These are phyloP conservation scores for Gardenia jasminoides DNA, from an alignment of 257 asterid species.

Conservation along the genomic window DNA sequence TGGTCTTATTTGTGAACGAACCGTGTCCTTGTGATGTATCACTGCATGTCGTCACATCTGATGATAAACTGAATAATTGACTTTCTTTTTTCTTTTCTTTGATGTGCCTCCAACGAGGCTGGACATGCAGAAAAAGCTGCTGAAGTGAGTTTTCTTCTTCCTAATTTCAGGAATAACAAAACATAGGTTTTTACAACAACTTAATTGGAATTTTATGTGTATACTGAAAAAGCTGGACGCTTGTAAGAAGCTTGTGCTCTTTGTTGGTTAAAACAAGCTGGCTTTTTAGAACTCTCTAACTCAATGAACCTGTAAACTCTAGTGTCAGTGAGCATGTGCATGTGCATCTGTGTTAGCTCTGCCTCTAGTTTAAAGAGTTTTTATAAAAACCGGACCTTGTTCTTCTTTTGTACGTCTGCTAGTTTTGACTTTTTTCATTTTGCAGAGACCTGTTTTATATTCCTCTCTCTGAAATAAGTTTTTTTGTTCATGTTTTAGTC, in stretches of 20 bases:
- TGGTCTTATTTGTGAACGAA: not conserved
- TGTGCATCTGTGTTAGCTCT: not conserved
- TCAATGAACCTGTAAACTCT: not conserved
- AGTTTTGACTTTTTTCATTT: not conserved
- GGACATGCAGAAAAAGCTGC: no score
- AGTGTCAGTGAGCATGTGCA: not conserved
- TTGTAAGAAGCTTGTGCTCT: not conserved
- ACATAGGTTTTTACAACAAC: no score
- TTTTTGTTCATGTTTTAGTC: slow-evolving; percentile 1
- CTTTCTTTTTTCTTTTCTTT: no score
- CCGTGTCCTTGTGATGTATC: not conserved
- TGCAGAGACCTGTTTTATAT: not conserved
- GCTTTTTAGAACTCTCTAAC: not conserved
- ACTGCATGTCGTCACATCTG: no score
- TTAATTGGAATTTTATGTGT: not conserved
- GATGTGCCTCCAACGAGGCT: no score
- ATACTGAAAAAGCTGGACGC: not conserved
- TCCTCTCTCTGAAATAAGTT: not conserved
- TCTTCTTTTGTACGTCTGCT: not conserved
- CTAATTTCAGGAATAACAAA: not conserved
- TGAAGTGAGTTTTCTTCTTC: not conserved
- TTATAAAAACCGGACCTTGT: not conserved
- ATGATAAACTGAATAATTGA: no score
- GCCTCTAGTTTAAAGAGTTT: not conserved
- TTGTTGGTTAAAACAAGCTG: not conserved